Evolutionary conservation across 495 filamentous ascomycete species (phyloP).

Genomic region (Annulohypoxylon stygium): DNA sequence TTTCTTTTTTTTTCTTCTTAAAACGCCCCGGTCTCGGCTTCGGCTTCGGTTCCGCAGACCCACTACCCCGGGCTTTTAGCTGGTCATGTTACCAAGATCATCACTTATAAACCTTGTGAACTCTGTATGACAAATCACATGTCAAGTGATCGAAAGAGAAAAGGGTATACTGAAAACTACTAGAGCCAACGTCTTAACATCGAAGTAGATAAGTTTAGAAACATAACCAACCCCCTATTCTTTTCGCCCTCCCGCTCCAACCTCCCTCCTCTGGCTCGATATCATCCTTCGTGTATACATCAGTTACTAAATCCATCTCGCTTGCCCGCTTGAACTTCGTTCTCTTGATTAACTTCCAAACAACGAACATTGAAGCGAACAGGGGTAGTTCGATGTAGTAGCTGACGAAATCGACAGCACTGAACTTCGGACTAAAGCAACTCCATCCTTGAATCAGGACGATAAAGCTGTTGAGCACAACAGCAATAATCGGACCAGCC

Average conservation of each 20-base stretch:
- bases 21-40: conserved; percentile 33
- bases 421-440: conserved; percentile 65
- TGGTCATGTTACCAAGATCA: neutral
- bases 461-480: conserved; percentile 67
- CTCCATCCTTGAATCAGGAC: conserved; percentile 73
- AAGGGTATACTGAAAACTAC: neutral
- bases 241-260: conserved; percentile 28
- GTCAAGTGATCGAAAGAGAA: neutral
- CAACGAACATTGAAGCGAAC: conserved; percentile 67
- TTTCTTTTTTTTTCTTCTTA: conserved; percentile 10
- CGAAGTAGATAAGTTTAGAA: conserved; percentile 13
- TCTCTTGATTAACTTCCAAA: conserved; percentile 65
- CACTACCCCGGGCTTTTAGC: neutral
- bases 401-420: conserved; percentile 65
- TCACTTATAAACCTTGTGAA: neutral
- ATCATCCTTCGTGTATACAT: conserved; percentile 46
- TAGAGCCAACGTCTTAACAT: too few species aligned
- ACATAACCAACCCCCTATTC: conserved; percentile 42
- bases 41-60: conserved; percentile 29
- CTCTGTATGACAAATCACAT: neutral
- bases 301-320: conserved; percentile 66
- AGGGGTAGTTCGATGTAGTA: conserved; percentile 71
- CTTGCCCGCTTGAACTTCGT: conserved; percentile 61
- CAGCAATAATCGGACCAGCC: conserved; percentile 64
- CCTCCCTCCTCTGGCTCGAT: conserved; percentile 35